Evolutionary conservation across 1,284 basidiomycete genomes (phyloP), one percentile per base, ranked within the genome.

Genomic region (Calocybe gambosa): DNA sequence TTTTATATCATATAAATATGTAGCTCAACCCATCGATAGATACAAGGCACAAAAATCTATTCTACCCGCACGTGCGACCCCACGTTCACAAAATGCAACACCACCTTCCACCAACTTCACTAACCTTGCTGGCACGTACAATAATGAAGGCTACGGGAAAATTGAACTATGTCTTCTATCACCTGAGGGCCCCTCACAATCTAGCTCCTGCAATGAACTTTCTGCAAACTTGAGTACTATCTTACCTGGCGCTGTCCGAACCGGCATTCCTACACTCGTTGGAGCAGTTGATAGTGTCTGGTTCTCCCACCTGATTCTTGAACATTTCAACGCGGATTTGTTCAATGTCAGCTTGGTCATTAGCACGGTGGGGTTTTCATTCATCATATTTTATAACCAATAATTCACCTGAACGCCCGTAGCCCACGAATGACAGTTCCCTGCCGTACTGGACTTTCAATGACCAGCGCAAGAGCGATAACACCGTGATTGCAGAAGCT

Each of bases 101-200:
- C 42, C 45, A 2, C 54, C 54, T 0, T 39, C 44, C 1, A 37
- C 49, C 1, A 33, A 50, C 3, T 54, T 58, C 35, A 36, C 46
- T 1, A 31, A 33, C 2, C 36, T 57, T 23, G 46, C 55, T 16
- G 58, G 58, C 0, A 33, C 18, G 4, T 60, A 54, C 36, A 38
- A 36, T 13, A 54, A 56, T 42, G 25, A 23, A 1, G 46, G 55
- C 0, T 59, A 59, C 40, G 55, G 53, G 3, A 6, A 29, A 0
- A 31, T 58, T 15, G 46, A 54, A 3, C 52, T 57, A 7, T 57
- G 55, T 41, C 51, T 49, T 37, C 25, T 55, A 25, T 21, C 42
- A 10, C 42, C 44, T 12, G 36, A 39, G 3, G 5, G 45, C 31
- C 39, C 46, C 12, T 21, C 39, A 13, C 9, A 36, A 8, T 21